These are phyloP conservation scores for Delonix regia DNA, from an alignment of 306 rosid species.

Conservation along the genomic window DNA sequence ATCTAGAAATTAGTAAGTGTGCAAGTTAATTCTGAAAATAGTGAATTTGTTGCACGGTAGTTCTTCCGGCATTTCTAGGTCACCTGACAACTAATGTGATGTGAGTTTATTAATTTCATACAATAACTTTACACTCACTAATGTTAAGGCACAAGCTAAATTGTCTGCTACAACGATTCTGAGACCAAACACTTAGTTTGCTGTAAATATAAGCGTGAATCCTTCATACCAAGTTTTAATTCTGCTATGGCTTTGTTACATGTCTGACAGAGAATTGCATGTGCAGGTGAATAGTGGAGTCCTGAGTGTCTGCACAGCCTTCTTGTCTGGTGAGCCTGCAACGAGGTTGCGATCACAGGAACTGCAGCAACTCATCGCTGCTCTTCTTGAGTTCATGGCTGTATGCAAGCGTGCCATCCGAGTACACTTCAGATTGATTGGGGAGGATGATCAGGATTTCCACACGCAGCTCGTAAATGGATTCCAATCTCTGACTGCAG, in stretches of 20 bases:
- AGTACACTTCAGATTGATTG: conserved; percentile 88
- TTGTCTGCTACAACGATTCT: background rate
- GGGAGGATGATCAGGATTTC: conserved; percentile 98
- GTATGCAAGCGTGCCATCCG: conserved; percentile 98
- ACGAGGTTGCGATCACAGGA: conserved; percentile 95
- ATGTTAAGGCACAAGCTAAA: background rate
- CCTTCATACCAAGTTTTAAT: background rate
- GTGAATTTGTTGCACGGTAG: too few species aligned
- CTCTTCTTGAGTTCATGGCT: conserved; percentile 98
- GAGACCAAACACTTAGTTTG: background rate
- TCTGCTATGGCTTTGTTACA: conserved; percentile 3
- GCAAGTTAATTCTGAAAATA: too few species aligned
- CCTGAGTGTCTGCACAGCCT: conserved; percentile 95
- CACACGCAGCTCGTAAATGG: conserved; percentile 98
- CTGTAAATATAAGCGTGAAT: background rate
- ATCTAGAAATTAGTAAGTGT: too few species aligned
- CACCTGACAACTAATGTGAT: too few species aligned
- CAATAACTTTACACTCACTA: background rate
- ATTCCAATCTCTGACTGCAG: conserved; percentile 94
- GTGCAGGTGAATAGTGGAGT: conserved; percentile 97
- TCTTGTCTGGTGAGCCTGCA: conserved; percentile 96
- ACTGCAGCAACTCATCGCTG: conserved; percentile 97
- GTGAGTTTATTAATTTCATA: background rate
- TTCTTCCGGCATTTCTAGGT: too few species aligned
- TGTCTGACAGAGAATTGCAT: conserved; percentile 18